Evolutionary conservation across 2,329 filamentous ascomycete species (phyloP), one percentile per base, ranked within the genome.

Genomic region (Macroventuria anomochaeta): DNA sequence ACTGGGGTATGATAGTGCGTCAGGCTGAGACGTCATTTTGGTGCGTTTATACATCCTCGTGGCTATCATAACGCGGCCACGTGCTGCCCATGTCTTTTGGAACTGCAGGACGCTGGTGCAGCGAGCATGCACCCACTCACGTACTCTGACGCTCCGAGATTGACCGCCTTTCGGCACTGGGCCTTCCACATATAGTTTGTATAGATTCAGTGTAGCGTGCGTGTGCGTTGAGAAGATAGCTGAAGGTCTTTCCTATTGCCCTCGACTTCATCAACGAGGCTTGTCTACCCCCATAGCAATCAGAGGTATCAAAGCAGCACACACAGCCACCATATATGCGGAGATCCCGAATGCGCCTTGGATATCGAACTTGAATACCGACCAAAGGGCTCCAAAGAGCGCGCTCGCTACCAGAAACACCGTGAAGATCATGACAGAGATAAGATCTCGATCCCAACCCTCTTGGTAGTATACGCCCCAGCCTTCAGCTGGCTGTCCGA

Each of bases 391-490:
- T 0, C 54, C 61, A 37, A 69, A 69, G 1, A 65, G 21, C 29
- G 64, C 8, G 41, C 65, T 69, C 1, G 50, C 53, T 1, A 58
- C 0, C 0, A 67, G 3, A 12, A 65, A 63, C 1, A 67, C 5
- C 2, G 58, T 10, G 11, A 67, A 49, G 1, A 66, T 29, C 10
- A 51, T 13, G 5, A 56, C 6, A 0, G 53, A 36, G 12, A 69
- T 61, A 3, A 49, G 43, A 18, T 61, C 59, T n/a, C 42, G 40
- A 29, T 68, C 59, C 58, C 57, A 62, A 2, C 58, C 61, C 39
- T 70, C 66, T 25, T 62, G 32, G 26, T 64, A 68, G 34, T 68
- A 65, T 2, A 50, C 18, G 7, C 68, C 65, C 68, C 65, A 69
- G 6, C 65, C 67, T n/a, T 65, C 61, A n/a, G 61, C 63, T 2